A percentile compares a stretch with the other conserved stretches of the same genome.
Evolutionary conservation across 2,329 filamentous ascomycete genomes (phyloP).

Genomic region (Fusarium nanum): DNA sequence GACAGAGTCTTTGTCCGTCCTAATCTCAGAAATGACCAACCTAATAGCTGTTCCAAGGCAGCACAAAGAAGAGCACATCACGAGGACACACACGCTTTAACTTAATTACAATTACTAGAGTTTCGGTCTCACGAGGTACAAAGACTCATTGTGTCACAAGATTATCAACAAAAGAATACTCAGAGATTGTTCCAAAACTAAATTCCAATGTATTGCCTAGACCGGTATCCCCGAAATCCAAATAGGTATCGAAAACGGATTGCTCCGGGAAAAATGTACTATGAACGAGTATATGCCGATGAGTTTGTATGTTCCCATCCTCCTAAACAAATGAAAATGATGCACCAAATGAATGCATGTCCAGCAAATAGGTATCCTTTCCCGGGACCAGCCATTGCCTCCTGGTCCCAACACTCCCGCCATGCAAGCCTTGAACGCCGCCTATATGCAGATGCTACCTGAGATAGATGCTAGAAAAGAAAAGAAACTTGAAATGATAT

Average conservation of each 20-base stretch:
- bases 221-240: conserved; percentile 24
- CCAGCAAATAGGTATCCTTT: conserved; percentile 20
- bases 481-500: conserved; percentile 23
- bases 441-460: conserved; percentile 34
- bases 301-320: conserved; percentile 11
- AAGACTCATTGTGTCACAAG: conserved; percentile 1
- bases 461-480: conserved; percentile 16
- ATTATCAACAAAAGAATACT: background rate
- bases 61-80: conserved; percentile 6
- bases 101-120: background rate
- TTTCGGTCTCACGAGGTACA: background rate
- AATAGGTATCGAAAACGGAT: conserved; percentile 44
- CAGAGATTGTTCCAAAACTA: background rate
- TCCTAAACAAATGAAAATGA: conserved; percentile 16
- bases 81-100: background rate
- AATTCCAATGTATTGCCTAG: conserved; percentile 15
- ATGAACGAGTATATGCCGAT: conserved; percentile 12
- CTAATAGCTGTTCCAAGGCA: conserved; percentile 2
- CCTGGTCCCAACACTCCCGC: conserved; percentile 25
- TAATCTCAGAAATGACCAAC: background rate
- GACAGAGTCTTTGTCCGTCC: background rate
- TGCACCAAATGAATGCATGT: conserved; percentile 17
- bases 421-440: conserved; percentile 39
- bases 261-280: conserved; percentile 38
- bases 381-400: conserved; percentile 37